Base-by-base conservation (phyloP, 2,329 filamentous ascomycete genomes). In the Colletotrichum simmondsii region DNA sequence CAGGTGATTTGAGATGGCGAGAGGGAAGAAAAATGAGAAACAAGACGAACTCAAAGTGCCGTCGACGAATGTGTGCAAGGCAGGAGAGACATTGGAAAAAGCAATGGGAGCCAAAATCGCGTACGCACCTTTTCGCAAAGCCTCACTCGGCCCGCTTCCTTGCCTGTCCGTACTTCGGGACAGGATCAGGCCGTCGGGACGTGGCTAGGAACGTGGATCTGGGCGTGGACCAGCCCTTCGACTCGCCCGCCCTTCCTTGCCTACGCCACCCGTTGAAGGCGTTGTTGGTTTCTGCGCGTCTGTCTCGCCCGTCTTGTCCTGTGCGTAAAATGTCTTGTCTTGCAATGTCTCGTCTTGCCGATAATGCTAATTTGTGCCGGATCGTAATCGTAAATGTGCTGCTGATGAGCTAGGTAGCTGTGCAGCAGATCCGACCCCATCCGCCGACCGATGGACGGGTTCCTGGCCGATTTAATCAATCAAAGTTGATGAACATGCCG, bases 81-180 rank as follows among this genome's bases (percentile, higher is more conserved):
- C 67, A 26, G 58, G 60, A 69, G 65, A 72, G 49, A 72, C 60
- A 64, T 53, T 53, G 26, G 54, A 57, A 72, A 70, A 72, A 72
- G 70, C 53, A 72, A 72, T 19, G 16, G 65, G 59, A 32, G 54
- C 65, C 42, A 56, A 56, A 60, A 65, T 72, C 26, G 46, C 54
- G 19, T 65, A 69, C 66, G 56, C 32, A 72, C 70, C 65, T 70
- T 46, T 52, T 64, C n/a, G 65, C 66, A 49, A 72, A 70, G 59
- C 66, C 60, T 70, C 56, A 72, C 52, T 69, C 69, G 69, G 69
- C 69, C 69, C 66, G 66, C 60, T 65, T 61, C 65, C 37, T 70
- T 61, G 60, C 32, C 70, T 69, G 66, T 37, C 46, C 32, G 60
- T 60, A 66, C 53, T 49, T 72, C 70, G 70, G 70, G 28, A 65